Evolutionary conservation across 2,329 filamentous ascomycete species (phyloP), one percentile per base, ranked within the genome.

Genomic region (Neonectria punicea): DNA sequence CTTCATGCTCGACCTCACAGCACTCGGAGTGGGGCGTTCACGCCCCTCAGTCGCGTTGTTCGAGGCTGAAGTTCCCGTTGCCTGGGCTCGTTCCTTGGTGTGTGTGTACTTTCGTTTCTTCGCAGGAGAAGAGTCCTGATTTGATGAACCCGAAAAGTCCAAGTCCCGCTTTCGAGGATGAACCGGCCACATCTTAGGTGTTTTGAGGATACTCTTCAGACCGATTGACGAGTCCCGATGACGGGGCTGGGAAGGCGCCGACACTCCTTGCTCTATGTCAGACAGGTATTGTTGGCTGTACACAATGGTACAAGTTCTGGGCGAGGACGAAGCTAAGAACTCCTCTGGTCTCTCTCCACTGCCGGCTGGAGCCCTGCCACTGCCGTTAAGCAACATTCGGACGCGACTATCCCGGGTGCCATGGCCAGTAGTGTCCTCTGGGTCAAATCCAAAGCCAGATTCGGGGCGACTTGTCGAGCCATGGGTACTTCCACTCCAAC

Each of bases 141-240:
- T 56, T 34, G 43, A 22, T 22, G 43, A 51, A 22, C 20, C 20
- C 13, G 28, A 13, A n/a, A 13, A 20, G 9, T 20, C 25, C n/a
- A 16, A 2, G 6, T 10, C 7, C 44, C 44, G 20, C 46, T 51
- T 44, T 22, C 10, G 28, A 51, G 47, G 28, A 30, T 34, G 11
- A n/a, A 30, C 20, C 13, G 44, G 14, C 25, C 36, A 43, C 25
- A 28, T 50, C 36, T 56, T 34, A 28, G 66, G 43, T 10, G 46
- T 32, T 41, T 69, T 74, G 2, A 74, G 60, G 28, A 74, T 74
- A 8, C 71, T 51, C 51, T 59, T 74, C 20, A 73, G 44, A n/a
- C 70, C 67, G 9, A 71, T 11, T 1, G 68, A 47, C 9, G 60
- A 47, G 13, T 66, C 57, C 5, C 70, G 64, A 47, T 74, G 71